Percentiles rank a stretch among this genome's conserved stretches.
These are phyloP conservation scores for Phialocephala sp. DNA, from an alignment of 2,329 filamentous ascomycete genomes.

Conservation along the genomic window DNA sequence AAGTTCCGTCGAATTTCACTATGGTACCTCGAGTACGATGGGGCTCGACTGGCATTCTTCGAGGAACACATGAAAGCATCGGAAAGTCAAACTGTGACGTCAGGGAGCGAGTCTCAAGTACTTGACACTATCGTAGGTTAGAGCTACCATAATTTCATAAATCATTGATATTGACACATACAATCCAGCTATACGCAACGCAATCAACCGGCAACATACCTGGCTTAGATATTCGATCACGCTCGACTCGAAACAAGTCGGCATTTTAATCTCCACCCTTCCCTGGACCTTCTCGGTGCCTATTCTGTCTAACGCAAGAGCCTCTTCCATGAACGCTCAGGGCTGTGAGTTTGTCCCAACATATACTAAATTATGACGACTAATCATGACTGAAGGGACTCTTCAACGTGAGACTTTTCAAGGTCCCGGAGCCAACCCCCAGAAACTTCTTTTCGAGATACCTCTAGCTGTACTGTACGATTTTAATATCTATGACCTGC, in stretches of 20 bases:
- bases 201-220: background rate
- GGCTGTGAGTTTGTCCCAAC: background rate
- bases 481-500: background rate
- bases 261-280: background rate
- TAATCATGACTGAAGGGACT: background rate
- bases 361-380: background rate
- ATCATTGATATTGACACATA: background rate
- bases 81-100: background rate
- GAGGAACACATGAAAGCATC: background rate
- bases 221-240: background rate
- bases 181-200: background rate
- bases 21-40: background rate
- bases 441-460: background rate
- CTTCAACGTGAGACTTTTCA: background rate
- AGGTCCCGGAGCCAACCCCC: background rate
- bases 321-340: background rate
- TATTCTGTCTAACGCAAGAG: background rate
- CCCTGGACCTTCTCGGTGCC: background rate
- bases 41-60: background rate
- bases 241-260: background rate
- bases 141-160: background rate
- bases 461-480: background rate
- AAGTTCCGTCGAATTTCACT: background rate
- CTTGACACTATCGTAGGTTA: background rate
- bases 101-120: background rate